Base-by-base conservation (phyloP, 139 green algal genomes). In the Astrephomene gubernaculifera region DNA sequence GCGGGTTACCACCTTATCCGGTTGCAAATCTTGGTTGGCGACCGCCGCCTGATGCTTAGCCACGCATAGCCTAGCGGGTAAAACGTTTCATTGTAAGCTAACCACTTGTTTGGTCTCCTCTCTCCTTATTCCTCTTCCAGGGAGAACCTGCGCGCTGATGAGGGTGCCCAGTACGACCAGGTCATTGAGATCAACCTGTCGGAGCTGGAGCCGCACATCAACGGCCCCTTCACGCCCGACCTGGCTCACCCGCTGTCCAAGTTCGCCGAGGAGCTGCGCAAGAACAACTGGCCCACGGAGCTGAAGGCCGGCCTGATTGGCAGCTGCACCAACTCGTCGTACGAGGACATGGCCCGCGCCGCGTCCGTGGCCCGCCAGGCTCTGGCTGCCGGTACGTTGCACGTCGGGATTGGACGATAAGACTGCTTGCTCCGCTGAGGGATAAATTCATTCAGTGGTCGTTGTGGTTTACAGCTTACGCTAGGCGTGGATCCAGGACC, bases 151-250 rank as follows among this genome's bases (percentile, higher is more conserved):
- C 49, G 81, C 29, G 89, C 95, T 19, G 95, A 98, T 87, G 90
- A 93, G 67, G 96, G 96, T 39, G 91, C 91, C 49, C 71, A 93
- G 82, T 98, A 98, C 87, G 96, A 98, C 90, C 92, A 97, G 90
- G n/a, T 97, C 36, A 98, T 99, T 82, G 96, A 99, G 92, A 95
- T 99, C 88, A 95, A 99, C 94, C 90, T 99, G 53, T 87, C 49
- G 33, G 92, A 95, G 90, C 94, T 99, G 86, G 96, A 99, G 96
- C 96, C 95, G 43, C 95, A 99, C 87, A 88, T 99, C 81, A 99
- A 99, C 88, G 96, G 96, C 25, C 96, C 96, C 71, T 98, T 98
- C 93, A 98, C 96, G 27, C 96, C 96, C 44, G 96, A 99, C 80
- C 93, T 98, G 39, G 96, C 96, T 12, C 91, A 96, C 89, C 90